Conservation (phyloP, 2,329 filamentous ascomycete genomes). For the Raffaelea ambrosiae region DNA sequence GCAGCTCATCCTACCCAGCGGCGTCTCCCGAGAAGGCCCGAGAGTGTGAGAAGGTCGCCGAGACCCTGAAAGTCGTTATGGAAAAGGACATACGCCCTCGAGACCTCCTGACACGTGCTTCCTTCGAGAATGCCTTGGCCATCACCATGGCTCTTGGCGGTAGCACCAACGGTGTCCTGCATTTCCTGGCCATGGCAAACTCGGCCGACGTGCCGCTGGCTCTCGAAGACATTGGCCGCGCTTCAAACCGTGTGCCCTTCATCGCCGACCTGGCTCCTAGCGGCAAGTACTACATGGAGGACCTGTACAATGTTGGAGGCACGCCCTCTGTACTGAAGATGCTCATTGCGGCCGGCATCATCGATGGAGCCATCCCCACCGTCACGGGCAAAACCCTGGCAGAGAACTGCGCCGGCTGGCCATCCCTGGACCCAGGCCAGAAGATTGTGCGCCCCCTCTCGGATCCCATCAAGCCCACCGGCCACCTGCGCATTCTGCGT, state of each 20-base stretch:
- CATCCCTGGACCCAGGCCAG: slow-evolving; percentile 69
- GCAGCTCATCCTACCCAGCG: slow-evolving; percentile 77
- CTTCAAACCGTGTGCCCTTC: slow-evolving; percentile 75
- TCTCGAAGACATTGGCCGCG: slow-evolving; percentile 74
- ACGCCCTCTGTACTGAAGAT: slow-evolving; percentile 81
- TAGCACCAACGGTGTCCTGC: slow-evolving; percentile 80
- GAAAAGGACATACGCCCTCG: slow-evolving; percentile 73
- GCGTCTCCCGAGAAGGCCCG: slow-evolving; percentile 74
- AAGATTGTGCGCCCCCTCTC: slow-evolving; percentile 71
- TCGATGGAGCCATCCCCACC: slow-evolving; percentile 72
- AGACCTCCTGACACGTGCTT: slow-evolving; percentile 68
- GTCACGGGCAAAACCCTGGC: slow-evolving; percentile 78
- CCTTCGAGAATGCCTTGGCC: slow-evolving; percentile 82
- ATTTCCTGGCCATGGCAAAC: slow-evolving; percentile 84
- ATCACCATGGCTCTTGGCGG: slow-evolving; percentile 90
- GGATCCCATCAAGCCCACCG: slow-evolving; percentile 67
- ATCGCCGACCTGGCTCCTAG: slow-evolving; percentile 78
- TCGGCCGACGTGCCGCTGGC: slow-evolving; percentile 70
- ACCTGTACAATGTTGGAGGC: slow-evolving; percentile 78
- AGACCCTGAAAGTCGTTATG: slow-evolving; percentile 72
- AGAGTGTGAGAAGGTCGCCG: slow-evolving; percentile 74
- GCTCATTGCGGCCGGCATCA: slow-evolving; percentile 64
- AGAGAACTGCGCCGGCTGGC: slow-evolving; percentile 71
- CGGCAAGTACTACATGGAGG: slow-evolving; percentile 75
- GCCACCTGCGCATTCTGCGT: slow-evolving; percentile 79